Conservation (phyloP, 345 rosid genomes). For the Dipteronia sinensis region DNA sequence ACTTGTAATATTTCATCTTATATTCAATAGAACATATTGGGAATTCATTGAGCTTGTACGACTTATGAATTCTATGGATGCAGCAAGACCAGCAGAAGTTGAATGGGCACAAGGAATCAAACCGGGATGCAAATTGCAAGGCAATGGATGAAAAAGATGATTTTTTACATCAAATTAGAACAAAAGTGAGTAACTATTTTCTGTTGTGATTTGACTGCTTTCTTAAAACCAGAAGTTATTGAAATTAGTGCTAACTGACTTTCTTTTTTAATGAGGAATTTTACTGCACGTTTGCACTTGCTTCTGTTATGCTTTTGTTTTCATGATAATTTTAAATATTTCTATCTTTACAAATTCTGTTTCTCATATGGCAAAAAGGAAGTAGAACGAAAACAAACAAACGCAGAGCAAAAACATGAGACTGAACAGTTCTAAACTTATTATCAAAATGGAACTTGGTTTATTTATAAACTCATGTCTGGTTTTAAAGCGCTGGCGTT, state of each 20-base stretch:
- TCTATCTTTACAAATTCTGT: not conserved
- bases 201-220: not conserved
- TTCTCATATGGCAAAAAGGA: not conserved
- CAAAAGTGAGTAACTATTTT: conserved; percentile 59
- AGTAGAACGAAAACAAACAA: not conserved
- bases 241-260: not conserved
- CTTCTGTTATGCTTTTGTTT: not conserved
- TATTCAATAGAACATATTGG: not conserved
- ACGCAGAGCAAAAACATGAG: not conserved
- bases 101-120: conserved; percentile 42
- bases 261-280: not conserved
- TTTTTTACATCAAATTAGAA: conserved; percentile 79
- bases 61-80: conserved; percentile 26
- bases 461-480: not conserved
- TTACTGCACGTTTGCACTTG: not conserved
- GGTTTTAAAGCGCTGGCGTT: not conserved
- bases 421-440: not conserved
- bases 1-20: not conserved
- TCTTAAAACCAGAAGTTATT: not conserved
- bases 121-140: conserved; percentile 37
- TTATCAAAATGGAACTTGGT: not conserved
- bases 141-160: conserved; percentile 67
- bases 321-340: not conserved
- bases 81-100: conserved; percentile 48
- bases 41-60: conserved; percentile 12